phyloP scores from a whole-genome alignment of 2,329 filamentous ascomycete genomes.

The Ascochyta viciae-villosae region DNA sequence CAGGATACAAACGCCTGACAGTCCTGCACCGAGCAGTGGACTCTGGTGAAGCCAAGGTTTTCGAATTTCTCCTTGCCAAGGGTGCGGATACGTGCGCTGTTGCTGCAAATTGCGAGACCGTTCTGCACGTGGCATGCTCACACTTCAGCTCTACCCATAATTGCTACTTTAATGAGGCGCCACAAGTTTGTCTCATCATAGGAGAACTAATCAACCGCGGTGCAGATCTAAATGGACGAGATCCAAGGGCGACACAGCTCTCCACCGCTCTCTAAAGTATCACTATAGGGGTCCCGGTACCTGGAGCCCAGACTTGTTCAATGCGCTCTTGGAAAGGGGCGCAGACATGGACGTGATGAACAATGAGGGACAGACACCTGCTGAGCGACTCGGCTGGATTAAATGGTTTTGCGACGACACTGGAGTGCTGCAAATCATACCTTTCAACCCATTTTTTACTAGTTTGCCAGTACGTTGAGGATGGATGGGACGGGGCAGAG shows the following conservation, averaged over 20 bases:
- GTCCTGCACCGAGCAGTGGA: background rate
- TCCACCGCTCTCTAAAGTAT: background rate
- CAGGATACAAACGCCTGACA: background rate
- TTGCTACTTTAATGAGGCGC: too few relatives aligned
- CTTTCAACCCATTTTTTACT: background rate
- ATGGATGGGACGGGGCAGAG: background rate
- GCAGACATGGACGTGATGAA: background rate
- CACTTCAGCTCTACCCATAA: background rate
- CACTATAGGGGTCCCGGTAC: background rate
- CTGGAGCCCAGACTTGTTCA: background rate
- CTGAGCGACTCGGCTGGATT: background rate
- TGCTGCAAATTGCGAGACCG: background rate
- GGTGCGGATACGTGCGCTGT: background rate
- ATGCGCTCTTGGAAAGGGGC: conserved; percentile 3
- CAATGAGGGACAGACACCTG: background rate
- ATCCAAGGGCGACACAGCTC: background rate
- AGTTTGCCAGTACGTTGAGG: background rate
- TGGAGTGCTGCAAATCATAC: background rate
- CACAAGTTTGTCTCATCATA: too few relatives aligned
- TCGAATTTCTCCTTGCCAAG: background rate
- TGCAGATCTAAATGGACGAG: background rate
- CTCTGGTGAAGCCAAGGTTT: background rate
- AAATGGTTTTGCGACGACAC: background rate
- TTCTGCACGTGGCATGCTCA: background rate
- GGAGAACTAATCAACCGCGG: background rate